phyloP scores from a whole-genome alignment of 2,329 filamentous ascomycete species.

The Colletotrichum spinosum region DNA sequence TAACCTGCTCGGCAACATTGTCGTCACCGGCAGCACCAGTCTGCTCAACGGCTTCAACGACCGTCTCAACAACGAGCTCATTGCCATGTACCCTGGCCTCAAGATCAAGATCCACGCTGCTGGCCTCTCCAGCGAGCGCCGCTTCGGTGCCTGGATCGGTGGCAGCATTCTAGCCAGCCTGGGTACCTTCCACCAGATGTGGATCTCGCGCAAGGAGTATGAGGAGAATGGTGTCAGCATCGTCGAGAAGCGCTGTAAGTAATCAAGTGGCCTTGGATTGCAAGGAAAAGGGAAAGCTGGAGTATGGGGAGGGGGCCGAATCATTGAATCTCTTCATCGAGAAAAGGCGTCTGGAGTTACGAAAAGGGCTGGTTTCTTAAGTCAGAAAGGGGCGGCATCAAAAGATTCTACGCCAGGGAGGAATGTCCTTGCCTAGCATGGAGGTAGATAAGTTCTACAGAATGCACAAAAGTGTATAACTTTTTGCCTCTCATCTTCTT shows the following conservation, averaged over 20 bases:
- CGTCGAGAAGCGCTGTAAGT: constrained; percentile 97
- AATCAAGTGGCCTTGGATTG: constrained; percentile 35
- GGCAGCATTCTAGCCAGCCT: constrained; percentile 95
- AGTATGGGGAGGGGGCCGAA: constrained; percentile 28
- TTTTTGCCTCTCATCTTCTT: not conserved
- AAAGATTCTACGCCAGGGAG: constrained; percentile 21
- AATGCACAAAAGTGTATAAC: constrained; percentile 30
- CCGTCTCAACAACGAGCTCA: constrained; percentile 86
- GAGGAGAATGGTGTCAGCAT: constrained; percentile 92
- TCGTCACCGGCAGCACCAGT: constrained; percentile 90
- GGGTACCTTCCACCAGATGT: constrained; percentile 99
- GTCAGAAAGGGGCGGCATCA: constrained; percentile 20
- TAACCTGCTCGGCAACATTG: constrained; percentile 86
- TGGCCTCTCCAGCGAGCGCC: constrained; percentile 86
- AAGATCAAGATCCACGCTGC: constrained; percentile 91
- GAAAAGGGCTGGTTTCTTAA: constrained; percentile 24
- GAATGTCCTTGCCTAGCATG: constrained; percentile 6
- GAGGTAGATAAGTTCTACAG: constrained; percentile 1
- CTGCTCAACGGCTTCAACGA: constrained; percentile 94
- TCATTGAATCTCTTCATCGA: constrained; percentile 18
- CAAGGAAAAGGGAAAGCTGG: constrained; percentile 23
- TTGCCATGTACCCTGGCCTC: constrained; percentile 83
- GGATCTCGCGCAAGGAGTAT: constrained; percentile 97
- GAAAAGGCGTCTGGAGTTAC: constrained; percentile 35
- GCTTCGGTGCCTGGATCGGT: constrained; percentile 95